Conservation (phyloP, 2,329 filamentous ascomycete genomes). For the Ascochyta pisi region DNA sequence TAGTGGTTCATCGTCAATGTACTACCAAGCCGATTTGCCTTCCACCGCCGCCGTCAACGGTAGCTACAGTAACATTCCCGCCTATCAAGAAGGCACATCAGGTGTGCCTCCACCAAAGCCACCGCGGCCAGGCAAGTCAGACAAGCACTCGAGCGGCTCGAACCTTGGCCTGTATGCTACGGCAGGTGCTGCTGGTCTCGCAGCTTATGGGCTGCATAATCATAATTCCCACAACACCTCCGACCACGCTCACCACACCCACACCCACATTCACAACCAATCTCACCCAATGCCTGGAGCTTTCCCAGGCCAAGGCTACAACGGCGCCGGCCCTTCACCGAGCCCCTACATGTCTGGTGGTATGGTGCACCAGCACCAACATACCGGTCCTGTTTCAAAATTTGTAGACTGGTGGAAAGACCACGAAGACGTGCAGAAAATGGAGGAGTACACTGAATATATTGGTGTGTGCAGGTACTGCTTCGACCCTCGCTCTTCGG, state of each 20-base stretch:
- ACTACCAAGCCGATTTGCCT: conserved; percentile 38
- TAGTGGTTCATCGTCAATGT: conserved; percentile 28
- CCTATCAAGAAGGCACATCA: conserved; percentile 36
- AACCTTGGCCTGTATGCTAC: conserved; percentile 55
- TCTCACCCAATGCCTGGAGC: conserved; percentile 39
- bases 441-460: conserved; percentile 72
- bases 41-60: conserved; percentile 40
- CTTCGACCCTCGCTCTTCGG: conserved; percentile 66
- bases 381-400: conserved; percentile 62
- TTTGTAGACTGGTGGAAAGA: conserved; percentile 69
- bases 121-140: conserved; percentile 47
- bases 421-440: conserved; percentile 68
- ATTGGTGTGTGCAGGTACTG: conserved; percentile 71
- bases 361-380: conserved; percentile 59
- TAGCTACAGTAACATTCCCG: conserved; percentile 43
- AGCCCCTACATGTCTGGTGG: conserved; percentile 38
- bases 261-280: conserved; percentile 42
- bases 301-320: conserved; percentile 33
- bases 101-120: conserved; percentile 42
- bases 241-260: conserved; percentile 32
- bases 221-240: conserved; percentile 41
- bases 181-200: conserved; percentile 55
- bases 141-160: conserved; percentile 54
- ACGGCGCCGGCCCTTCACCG: conserved; percentile 26
- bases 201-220: conserved; percentile 55